These are phyloP conservation scores for Dioscorea dumetorum DNA, from an alignment of 106 monocot genomes.

Conservation along the genomic window DNA sequence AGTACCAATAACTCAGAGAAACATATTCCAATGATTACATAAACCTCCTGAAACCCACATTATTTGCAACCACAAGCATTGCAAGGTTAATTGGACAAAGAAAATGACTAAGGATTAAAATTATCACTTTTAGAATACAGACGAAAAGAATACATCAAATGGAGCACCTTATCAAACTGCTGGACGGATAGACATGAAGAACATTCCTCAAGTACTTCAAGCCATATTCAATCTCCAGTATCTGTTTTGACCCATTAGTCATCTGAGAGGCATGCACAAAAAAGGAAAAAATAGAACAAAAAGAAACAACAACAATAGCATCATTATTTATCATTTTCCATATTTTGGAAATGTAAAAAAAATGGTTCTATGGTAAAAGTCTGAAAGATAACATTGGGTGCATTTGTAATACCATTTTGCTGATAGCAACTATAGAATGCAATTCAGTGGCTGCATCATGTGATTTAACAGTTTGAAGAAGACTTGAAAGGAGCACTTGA, in stretches of 20 bases:
- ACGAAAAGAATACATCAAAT: background rate
- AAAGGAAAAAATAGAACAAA: background rate
- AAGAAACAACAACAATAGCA: too few relatives aligned
- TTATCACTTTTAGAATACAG: background rate
- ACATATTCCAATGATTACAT: background rate
- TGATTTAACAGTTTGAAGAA: conserved; percentile 14
- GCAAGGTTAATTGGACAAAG: background rate
- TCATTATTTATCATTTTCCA: conserved; percentile 1
- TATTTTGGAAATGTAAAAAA: background rate
- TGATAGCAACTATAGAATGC: conserved; percentile 49
- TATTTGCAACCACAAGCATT: background rate
- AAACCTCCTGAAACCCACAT: background rate
- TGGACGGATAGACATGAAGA: conserved; percentile 78
- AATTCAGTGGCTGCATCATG: conserved; percentile 44
- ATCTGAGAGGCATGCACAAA: too few relatives aligned
- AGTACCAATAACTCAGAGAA: background rate
- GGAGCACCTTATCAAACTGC: conserved; percentile 63
- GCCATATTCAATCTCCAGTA: conserved; percentile 34
- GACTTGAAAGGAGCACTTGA: conserved; percentile 33
- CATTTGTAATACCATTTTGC: conserved; percentile 50
- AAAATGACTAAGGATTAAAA: background rate
- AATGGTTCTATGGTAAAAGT: too few relatives aligned
- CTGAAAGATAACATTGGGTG: too few relatives aligned
- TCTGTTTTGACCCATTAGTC: conserved; percentile 16
- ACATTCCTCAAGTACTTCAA: conserved; percentile 48